A percentile compares a stretch with the other conserved stretches of the same genome.
phyloP scores from a whole-genome alignment of 2,329 filamentous ascomycete species.

The Cladophialophora exuberans region DNA sequence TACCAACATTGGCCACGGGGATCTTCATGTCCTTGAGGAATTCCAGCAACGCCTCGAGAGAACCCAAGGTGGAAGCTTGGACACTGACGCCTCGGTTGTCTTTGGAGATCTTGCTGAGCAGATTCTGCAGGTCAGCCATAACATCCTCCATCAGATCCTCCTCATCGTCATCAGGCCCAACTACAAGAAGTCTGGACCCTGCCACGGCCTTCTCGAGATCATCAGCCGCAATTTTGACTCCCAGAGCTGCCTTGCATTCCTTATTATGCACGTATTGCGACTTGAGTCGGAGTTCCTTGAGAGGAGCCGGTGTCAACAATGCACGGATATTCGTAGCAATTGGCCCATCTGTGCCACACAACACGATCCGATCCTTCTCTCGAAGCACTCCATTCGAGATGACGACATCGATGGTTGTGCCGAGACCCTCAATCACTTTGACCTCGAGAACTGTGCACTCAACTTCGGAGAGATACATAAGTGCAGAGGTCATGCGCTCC shows the following conservation, averaged over 20 bases:
- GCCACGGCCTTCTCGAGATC: constrained; percentile 95
- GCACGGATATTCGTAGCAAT: constrained; percentile 96
- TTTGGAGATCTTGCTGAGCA: constrained; percentile 90
- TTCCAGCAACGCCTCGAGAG: constrained; percentile 91
- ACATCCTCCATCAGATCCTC: constrained; percentile 96
- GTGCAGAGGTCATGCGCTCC: constrained; percentile 92
- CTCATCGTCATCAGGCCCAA: constrained; percentile 93
- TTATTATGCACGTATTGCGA: constrained; percentile 98
- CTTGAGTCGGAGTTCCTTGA: constrained; percentile 94
- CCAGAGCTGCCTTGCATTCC: constrained; percentile 95
- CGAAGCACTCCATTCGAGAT: constrained; percentile 92
- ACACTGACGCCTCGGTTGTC: constrained; percentile 93
- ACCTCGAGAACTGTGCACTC: constrained; percentile 98
- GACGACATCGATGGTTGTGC: constrained; percentile 97
- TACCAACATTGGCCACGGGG: constrained; percentile 94
- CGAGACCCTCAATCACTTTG: constrained; percentile 98
- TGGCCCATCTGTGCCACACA: constrained; percentile 95
- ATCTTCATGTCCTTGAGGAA: constrained; percentile 97
- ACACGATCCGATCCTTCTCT: constrained; percentile 90
- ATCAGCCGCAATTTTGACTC: constrained; percentile 98
- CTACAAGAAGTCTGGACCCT: constrained; percentile 90
- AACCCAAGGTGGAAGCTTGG: constrained; percentile 95
- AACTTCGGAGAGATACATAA: constrained; percentile 98
- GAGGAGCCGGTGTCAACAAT: constrained; percentile 85
- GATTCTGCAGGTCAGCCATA: constrained; percentile 87